These are phyloP conservation scores for Porodaedalea pini DNA, from an alignment of 1,284 basidiomycete genomes.

Conservation along the genomic window DNA sequence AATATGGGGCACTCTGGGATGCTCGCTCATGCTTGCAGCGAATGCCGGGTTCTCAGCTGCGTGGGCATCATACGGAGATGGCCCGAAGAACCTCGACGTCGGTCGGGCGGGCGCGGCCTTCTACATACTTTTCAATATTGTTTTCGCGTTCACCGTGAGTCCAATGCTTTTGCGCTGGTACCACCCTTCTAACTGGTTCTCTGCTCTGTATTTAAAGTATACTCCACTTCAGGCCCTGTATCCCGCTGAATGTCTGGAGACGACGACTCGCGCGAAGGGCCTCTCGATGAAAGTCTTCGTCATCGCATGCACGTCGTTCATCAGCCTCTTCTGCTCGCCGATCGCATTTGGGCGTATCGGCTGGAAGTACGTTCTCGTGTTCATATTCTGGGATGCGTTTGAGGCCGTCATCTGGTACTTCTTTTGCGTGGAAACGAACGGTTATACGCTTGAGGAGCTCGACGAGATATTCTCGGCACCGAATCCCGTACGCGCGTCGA, in stretches of 20 bases:
- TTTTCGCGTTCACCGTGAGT: slow-evolving; percentile 23
- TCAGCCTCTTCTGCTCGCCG: slow-evolving; percentile 31
- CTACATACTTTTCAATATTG: slow-evolving; percentile 24
- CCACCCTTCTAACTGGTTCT: neutral
- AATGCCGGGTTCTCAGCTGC: slow-evolving; percentile 29
- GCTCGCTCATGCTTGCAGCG: slow-evolving; percentile 27
- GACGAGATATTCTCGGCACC: slow-evolving; percentile 36
- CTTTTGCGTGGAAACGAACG: slow-evolving; percentile 35
- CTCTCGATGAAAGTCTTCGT: slow-evolving; percentile 26
- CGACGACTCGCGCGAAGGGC: slow-evolving; percentile 37
- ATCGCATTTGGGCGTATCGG: slow-evolving; percentile 20
- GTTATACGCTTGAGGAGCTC: slow-evolving; percentile 33
- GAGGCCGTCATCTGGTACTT: slow-evolving; percentile 35
- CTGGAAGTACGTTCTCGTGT: slow-evolving; percentile 30
- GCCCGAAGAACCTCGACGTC: slow-evolving; percentile 26
- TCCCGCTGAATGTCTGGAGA: slow-evolving; percentile 37
- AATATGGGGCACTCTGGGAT: slow-evolving; percentile 26
- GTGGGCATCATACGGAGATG: slow-evolving; percentile 26
- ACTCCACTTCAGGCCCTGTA: slow-evolving; percentile 34
- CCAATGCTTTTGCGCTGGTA: neutral
- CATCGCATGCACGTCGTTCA: slow-evolving; percentile 26
- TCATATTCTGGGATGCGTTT: slow-evolving; percentile 32
- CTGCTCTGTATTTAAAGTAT: slow-evolving; percentile 23
- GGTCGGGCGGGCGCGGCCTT: slow-evolving; percentile 29
- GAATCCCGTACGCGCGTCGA: slow-evolving; percentile 35